Conservation (phyloP, 2,329 filamentous ascomycete genomes). For the Escovopsis sp. region DNA sequence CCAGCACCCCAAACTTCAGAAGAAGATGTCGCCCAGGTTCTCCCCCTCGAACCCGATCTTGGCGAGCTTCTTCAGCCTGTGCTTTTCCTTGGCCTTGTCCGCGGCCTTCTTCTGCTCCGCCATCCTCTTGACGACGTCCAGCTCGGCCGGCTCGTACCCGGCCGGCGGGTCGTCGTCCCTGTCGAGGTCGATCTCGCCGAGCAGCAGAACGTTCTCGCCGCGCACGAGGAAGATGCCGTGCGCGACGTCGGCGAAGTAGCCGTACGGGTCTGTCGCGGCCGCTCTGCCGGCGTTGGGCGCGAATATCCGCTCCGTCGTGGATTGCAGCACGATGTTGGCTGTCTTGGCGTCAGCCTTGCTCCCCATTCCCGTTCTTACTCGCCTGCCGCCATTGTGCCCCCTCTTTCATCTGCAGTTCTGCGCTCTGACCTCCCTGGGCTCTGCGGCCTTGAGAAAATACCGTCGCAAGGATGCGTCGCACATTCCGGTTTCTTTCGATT, state of each 20-base stretch:
- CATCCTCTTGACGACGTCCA: slow-evolving; percentile 55
- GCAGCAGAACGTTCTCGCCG: slow-evolving; percentile 89
- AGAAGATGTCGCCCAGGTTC: slow-evolving; percentile 57
- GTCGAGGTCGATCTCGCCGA: slow-evolving; percentile 94
- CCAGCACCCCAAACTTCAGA: slow-evolving; percentile 33
- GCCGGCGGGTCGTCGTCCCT: slow-evolving; percentile 80
- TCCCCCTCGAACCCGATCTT: slow-evolving; percentile 81
- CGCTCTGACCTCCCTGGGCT: no score
- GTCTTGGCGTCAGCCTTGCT: slow-evolving; percentile 4
- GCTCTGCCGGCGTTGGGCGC: slow-evolving; percentile 24
- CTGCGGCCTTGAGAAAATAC: no score
- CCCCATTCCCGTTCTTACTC: background rate
- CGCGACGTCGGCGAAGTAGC: slow-evolving; percentile 67
- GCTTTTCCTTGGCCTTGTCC: slow-evolving; percentile 61
- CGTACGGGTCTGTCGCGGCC: slow-evolving; percentile 20
- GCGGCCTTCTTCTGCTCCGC: slow-evolving; percentile 56
- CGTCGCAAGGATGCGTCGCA: no score
- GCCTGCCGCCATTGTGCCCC: no score
- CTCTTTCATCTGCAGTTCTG: no score
- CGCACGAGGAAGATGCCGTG: slow-evolving; percentile 83
- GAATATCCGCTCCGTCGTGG: slow-evolving; percentile 81
- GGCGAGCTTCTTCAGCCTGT: slow-evolving; percentile 53
- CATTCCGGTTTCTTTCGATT: no score
- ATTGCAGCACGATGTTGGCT: slow-evolving; percentile 93
- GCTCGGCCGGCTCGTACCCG: slow-evolving; percentile 50